These are phyloP conservation scores for Kwoniella heveanensis DNA, from an alignment of 768 basidiomycete genomes.

Conservation along the genomic window DNA sequence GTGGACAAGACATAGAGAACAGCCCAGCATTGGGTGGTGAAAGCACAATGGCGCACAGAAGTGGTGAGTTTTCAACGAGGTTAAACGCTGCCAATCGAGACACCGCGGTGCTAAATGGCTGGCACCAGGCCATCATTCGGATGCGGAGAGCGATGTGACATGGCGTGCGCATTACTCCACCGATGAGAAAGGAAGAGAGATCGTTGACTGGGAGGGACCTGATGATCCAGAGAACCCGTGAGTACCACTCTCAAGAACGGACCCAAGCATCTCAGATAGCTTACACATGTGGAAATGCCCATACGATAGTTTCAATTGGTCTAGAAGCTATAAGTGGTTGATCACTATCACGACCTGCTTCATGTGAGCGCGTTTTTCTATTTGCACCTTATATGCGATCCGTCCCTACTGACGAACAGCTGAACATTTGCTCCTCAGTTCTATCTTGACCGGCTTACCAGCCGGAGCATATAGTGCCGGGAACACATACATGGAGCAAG, in stretches of 20 bases:
- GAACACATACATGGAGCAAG: slow-evolving; percentile 13
- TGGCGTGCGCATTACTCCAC: not conserved
- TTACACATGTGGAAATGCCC: too few species aligned
- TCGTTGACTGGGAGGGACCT: slow-evolving; percentile 14
- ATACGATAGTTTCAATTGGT: slow-evolving; percentile 13
- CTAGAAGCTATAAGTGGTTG: slow-evolving; percentile 8
- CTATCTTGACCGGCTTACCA: slow-evolving; percentile 14
- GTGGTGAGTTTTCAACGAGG: too few species aligned
- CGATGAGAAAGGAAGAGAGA: slow-evolving; percentile 8
- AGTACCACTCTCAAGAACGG: not conserved
- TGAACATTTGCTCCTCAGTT: slow-evolving; percentile 4
- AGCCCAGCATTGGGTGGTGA: not conserved
- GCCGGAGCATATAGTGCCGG: slow-evolving; percentile 15
- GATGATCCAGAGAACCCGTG: slow-evolving; percentile 21
- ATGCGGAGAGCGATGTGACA: not conserved
- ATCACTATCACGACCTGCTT: slow-evolving; percentile 11
- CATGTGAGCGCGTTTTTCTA: slow-evolving; percentile 3
- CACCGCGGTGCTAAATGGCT: too few species aligned
- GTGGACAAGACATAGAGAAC: not conserved
- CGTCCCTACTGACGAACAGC: not conserved
- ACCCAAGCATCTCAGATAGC: too few species aligned
- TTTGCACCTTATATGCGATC: not conserved
- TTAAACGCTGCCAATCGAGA: too few species aligned
- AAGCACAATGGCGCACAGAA: not conserved
- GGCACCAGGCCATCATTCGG: not conserved